Base-by-base conservation (phyloP, 2,329 filamentous ascomycete species). In the Canariomyces notabilis region DNA sequence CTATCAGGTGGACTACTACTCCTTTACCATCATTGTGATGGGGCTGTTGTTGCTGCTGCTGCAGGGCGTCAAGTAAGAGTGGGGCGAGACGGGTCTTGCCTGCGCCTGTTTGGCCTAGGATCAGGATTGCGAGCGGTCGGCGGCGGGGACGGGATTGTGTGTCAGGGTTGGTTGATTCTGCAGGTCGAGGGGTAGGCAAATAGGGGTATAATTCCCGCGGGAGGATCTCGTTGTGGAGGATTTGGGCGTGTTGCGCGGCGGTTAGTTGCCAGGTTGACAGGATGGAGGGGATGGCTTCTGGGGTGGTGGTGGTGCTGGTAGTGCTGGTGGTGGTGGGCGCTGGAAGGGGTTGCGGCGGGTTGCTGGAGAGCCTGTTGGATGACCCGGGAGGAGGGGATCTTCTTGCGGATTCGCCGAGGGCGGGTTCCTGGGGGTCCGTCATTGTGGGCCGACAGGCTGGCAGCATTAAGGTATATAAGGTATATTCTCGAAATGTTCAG, bases 31-130 rank as follows among this genome's bases (percentile, higher is more conserved):
- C 18, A 16, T 19, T 20, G 15, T 35, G 15, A 3, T 26, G 11
- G 6, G 38, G 39, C 11, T 42, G 9, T 14, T 26, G 34, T 11
- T 22, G 42, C 15, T 38, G 36, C 14, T 18, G 45, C 26, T 42
- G 14, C 20, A 74, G 55, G 37, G 67, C 65, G 4, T 50, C 38
- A 15, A 63, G 59, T 40, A 74, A 58, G 26, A 58, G 54, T 2
- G 69, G 70, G 9, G 70, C 67, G 1, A 69, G 63, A 44, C 65
- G 65, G 14, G 71, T 73, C 49, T 75, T 75, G 42, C 72, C 72
- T 12, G 72, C 69, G 56, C 72, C 72, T 5, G 72, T 74, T 53
- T 74, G 72, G 50, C 72, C 72, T 20, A 73, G 64, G 12, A 72
- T 59, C 16, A 75, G 61, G 37, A 74, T 57, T 26, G 67, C 71